Percentiles rank a stretch among this genome's conserved stretches.
Evolutionary conservation across 1,284 basidiomycete genomes (phyloP).

Genomic region (Boletus mariae): DNA sequence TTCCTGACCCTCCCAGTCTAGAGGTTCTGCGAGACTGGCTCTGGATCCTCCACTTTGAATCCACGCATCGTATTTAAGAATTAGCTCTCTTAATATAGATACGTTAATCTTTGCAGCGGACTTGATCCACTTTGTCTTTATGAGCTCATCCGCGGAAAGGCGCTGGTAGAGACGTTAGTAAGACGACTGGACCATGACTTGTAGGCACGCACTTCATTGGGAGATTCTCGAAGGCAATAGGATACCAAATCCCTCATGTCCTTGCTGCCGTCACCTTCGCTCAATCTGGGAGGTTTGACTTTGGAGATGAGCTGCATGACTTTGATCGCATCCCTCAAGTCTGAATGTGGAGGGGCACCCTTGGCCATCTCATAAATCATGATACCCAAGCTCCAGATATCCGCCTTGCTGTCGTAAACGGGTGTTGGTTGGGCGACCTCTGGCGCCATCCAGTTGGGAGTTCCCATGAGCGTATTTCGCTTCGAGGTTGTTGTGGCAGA

Average conservation of each 20-base stretch:
- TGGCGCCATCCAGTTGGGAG: constrained; percentile 99
- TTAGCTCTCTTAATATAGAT: constrained; percentile 78
- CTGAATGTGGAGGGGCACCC: constrained; percentile 87
- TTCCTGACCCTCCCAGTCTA: constrained; percentile 69
- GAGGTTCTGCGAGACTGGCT: constrained; percentile 71
- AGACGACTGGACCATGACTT: not conserved
- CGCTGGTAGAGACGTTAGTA: constrained; percentile 50
- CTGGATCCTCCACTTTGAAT: constrained; percentile 77
- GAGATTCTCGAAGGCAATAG: constrained; percentile 81
- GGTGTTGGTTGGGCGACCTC: constrained; percentile 89
- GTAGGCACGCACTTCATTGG: constrained; percentile 59
- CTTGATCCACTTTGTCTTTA: constrained; percentile 93
- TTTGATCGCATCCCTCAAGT: constrained; percentile 79
- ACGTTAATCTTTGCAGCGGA: constrained; percentile 66
- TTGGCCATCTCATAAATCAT: constrained; percentile 94
- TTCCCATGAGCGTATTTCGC: constrained; percentile 92
- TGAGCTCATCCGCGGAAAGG: constrained; percentile 84
- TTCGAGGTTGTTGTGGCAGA: constrained; percentile 85
- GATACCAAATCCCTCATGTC: constrained; percentile 90
- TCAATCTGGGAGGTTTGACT: constrained; percentile 78
- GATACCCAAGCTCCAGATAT: constrained; percentile 96
- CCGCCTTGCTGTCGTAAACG: constrained; percentile 91
- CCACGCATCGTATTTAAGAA: constrained; percentile 75
- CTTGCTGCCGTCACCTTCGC: constrained; percentile 75
- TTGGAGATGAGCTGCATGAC: constrained; percentile 91